These are phyloP conservation scores for Penicillium nordicum DNA, from an alignment of 2,329 filamentous ascomycete genomes.

Conservation along the genomic window DNA sequence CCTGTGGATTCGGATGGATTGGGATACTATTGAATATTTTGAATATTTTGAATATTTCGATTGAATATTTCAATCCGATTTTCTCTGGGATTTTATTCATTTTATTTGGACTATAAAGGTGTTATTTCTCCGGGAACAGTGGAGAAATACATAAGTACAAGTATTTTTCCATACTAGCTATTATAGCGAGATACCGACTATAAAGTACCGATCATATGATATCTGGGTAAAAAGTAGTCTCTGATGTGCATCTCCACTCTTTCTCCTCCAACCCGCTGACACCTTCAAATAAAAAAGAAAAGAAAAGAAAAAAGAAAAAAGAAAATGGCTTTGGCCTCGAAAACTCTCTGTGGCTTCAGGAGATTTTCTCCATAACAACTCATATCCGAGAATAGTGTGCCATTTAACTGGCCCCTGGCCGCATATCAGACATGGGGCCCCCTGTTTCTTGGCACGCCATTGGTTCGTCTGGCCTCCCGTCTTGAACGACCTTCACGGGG, in stretches of 20 bases:
- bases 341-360: not conserved
- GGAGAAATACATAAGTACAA: not conserved
- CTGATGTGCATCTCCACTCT: not conserved
- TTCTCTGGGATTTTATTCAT: not conserved
- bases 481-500: not conserved
- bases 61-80: not conserved
- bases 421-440: not conserved
- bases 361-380: not conserved
- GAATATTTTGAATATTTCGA: not conserved
- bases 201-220: not conserved
- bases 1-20: not conserved
- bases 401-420: not conserved
- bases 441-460: not conserved
- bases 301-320: not conserved
- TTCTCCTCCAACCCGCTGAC: not conserved
- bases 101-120: not conserved
- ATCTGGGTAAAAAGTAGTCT: not conserved
- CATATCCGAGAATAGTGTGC: not conserved
- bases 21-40: not conserved
- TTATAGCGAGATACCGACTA: not conserved
- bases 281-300: not conserved
- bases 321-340: not conserved
- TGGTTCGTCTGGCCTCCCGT: not conserved
- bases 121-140: not conserved
- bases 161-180: not conserved